Evolutionary conservation across 2,329 filamentous ascomycete genomes (phyloP).

Genomic region (Sclerotinia glacialis): DNA sequence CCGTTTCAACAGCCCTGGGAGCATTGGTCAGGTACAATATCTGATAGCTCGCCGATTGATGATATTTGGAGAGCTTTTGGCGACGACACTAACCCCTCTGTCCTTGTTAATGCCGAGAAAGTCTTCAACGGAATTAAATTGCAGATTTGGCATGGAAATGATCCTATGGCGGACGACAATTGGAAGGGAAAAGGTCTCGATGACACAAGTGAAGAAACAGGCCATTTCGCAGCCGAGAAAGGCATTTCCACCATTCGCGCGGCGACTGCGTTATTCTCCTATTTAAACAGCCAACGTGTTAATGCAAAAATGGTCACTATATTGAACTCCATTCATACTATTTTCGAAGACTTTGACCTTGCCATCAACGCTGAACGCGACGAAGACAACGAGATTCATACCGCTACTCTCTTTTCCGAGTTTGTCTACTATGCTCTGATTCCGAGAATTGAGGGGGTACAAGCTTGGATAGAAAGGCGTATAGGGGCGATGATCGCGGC

Average conservation of each 20-base stretch:
- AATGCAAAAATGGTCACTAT: not conserved
- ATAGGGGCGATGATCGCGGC: too few species aligned
- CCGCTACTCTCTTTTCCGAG: not conserved
- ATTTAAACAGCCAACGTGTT: not conserved
- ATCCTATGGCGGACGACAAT: not conserved
- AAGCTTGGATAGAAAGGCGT: not conserved
- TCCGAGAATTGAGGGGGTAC: not conserved
- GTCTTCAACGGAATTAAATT: not conserved
- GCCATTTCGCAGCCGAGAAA: not conserved
- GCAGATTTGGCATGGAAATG: not conserved
- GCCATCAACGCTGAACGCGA: not conserved
- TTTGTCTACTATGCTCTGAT: not conserved
- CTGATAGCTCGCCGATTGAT: not conserved
- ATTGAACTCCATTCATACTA: not conserved
- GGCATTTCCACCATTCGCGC: not conserved
- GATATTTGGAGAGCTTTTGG: slow-evolving; percentile 1
- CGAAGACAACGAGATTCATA: not conserved
- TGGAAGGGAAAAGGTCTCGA: not conserved
- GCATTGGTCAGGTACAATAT: not conserved
- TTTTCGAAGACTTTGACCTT: not conserved
- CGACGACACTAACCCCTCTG: not conserved
- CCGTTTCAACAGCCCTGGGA: not conserved
- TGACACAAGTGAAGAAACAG: not conserved
- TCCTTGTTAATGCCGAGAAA: not conserved
- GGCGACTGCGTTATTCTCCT: not conserved